Evolutionary conservation across 352 stramenopile genomes (phyloP).

Genomic region (Pythium phragmitis): DNA sequence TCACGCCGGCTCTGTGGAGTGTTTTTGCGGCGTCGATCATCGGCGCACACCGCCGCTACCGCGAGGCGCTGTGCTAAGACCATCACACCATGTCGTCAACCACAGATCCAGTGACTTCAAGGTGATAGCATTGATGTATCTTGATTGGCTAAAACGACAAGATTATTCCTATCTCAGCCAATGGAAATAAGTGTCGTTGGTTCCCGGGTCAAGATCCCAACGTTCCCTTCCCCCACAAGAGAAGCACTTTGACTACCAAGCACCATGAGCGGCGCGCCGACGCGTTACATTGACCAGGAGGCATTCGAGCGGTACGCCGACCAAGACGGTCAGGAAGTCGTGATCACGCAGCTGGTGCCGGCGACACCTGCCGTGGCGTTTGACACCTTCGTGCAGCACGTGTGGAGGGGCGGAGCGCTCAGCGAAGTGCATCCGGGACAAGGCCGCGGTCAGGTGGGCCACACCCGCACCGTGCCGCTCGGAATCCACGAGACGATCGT

Average conservation of each 20-base stretch:
- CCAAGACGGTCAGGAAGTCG: slow-evolving; percentile 56
- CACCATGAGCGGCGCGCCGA: slow-evolving; percentile 9
- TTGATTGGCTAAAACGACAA: no score
- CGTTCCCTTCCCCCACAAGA: not conserved
- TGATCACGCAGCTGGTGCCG: slow-evolving; percentile 54
- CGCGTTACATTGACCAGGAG: slow-evolving; percentile 40
- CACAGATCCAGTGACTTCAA: no score
- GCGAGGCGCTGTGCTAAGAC: no score
- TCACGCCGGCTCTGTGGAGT: no score
- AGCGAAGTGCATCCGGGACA: slow-evolving; percentile 45
- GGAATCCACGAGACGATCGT: slow-evolving; percentile 71
- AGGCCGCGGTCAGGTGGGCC: slow-evolving; percentile 55
- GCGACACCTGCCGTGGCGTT: slow-evolving; percentile 50
- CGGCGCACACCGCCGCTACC: no score
- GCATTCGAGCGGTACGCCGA: slow-evolving; percentile 45
- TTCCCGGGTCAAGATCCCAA: not conserved
- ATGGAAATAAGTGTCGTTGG: no score
- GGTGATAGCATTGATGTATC: no score
- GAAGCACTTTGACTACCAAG: no score
- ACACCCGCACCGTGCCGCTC: slow-evolving; percentile 43
- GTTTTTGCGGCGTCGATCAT: no score
- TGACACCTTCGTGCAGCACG: slow-evolving; percentile 56
- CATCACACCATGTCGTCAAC: no score
- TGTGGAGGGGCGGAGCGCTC: slow-evolving; percentile 38
- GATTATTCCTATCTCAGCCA: no score